Conservation (phyloP, 306 rosid species). For the Trifolium subterraneum region DNA sequence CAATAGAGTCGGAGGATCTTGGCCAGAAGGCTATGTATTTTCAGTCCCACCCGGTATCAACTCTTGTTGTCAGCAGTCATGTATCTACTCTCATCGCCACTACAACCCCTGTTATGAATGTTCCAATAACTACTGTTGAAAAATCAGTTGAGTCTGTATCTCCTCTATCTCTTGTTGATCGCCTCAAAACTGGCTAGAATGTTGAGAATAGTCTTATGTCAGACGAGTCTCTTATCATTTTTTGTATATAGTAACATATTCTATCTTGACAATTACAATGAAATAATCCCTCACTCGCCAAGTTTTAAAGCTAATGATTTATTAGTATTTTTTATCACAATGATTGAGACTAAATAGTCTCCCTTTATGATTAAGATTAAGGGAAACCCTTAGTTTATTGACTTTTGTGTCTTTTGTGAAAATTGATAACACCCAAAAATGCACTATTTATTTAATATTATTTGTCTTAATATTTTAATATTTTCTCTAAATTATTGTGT, state of each 20-base stretch:
- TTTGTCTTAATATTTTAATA: too few species aligned
- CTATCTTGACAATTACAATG: neutral
- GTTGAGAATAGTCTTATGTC: constrained; percentile 62
- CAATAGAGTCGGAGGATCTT: constrained; percentile 57
- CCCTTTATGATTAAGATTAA: too few species aligned
- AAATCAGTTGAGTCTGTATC: constrained; percentile 50
- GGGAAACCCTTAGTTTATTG: too few species aligned
- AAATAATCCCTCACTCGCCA: neutral
- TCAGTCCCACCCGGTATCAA: constrained; percentile 56
- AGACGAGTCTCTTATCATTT: constrained; percentile 63
- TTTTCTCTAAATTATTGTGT: too few species aligned
- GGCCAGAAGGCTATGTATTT: constrained; percentile 62
- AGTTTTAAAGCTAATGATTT: too few species aligned
- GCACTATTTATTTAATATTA: too few species aligned
- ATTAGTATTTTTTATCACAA: too few species aligned
- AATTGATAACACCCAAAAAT: too few species aligned
- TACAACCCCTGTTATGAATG: constrained; percentile 52
- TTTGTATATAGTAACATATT: neutral
- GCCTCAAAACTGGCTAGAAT: constrained; percentile 51
- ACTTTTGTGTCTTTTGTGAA: too few species aligned
- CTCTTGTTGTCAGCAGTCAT: constrained; percentile 50
- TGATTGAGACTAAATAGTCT: too few species aligned
- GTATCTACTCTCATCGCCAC: constrained; percentile 49
- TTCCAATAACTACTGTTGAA: constrained; percentile 60
- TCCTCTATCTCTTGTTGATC: constrained; percentile 48